Evolutionary conservation across 2,329 filamentous ascomycete genomes (phyloP), one percentile per base, ranked within the genome.

Genomic region (Metarhizium robertsii): DNA sequence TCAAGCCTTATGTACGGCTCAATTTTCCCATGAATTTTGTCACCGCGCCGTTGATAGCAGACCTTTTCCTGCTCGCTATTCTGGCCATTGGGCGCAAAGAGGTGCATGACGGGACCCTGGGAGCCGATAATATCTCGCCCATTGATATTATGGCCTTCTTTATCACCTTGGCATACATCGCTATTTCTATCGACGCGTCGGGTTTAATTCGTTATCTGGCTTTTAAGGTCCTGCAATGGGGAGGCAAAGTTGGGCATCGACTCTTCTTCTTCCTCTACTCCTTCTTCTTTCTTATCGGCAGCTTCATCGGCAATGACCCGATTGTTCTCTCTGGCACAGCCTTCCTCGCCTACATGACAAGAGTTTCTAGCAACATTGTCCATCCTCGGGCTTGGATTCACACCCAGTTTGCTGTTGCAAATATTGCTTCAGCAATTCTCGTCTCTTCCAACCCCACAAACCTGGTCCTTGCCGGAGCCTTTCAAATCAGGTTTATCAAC

Each of bases 391-490:
- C 87, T 0, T 90, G 87, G 86, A 88, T 90, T 25, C 79, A 83
- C 61, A 81, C 80, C 2, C 87, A 90, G 57, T 90, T 90, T 56
- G 79, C 86, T 16, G 68, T 88, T 1, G 86, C 86, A 53, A 90
- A 90, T 58, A 86, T 90, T 50, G 83, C 83, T 2, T 90, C 87
- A 0, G 86, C 87, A 0, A 87, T 90, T 29, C 73, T 91, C 13
- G 87, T 91, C 10, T 90, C 87, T 0, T 90, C 86, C 0, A 90
- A 90, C 57, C 87, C 87, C 0, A 90, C 87, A 2, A 90, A 90
- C 55, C 77, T 90, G 7, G 86, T 90, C 0, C 76, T 90, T 0
- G 85, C 86, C 0, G 86, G 86, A 4, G 87, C 87, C 2, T 90
- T 90, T 63, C 64, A 79, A 3, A 85, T 90, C 71, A 85, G 79